Percentiles rank a stretch among this genome's conserved stretches.
Evolutionary conservation across 306 rosid species (phyloP).

Genomic region (Mimosa pudica): DNA sequence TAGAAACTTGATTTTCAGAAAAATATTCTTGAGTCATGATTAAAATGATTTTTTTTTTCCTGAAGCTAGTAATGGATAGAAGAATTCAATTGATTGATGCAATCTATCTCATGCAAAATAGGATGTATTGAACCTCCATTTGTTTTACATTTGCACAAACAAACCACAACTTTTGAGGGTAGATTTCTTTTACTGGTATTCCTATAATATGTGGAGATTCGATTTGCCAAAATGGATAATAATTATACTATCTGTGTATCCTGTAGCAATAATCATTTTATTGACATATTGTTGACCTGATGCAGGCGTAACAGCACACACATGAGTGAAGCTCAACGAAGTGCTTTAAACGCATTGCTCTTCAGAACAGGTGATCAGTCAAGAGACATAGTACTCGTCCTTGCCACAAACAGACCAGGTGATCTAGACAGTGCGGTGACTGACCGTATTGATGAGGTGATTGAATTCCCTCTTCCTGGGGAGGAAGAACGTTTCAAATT

Average conservation of each 20-base stretch:
- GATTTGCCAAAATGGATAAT: slow-evolving; percentile 18
- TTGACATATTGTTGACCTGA: slow-evolving; percentile 18
- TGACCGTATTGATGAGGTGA: slow-evolving; percentile 95
- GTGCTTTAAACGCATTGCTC: slow-evolving; percentile 96
- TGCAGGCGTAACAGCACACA: slow-evolving; percentile 94
- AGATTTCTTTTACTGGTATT: background rate
- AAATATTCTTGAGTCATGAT: background rate
- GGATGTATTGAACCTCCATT: slow-evolving; percentile 6
- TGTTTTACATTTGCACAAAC: slow-evolving; percentile 1
- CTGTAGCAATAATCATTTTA: slow-evolving; percentile 18
- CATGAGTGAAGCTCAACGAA: slow-evolving; percentile 98
- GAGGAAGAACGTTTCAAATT: slow-evolving; percentile 88
- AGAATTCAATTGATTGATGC: slow-evolving; percentile 9
- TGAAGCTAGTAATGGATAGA: background rate
- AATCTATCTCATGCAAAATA: slow-evolving; percentile 19
- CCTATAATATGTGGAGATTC: background rate
- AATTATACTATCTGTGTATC: background rate
- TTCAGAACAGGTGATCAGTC: slow-evolving; percentile 99
- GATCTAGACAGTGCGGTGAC: slow-evolving; percentile 93
- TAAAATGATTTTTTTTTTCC: slow-evolving; percentile 1
- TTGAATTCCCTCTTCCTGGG: slow-evolving; percentile 93
- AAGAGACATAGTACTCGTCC: slow-evolving; percentile 92
- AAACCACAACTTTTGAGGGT: background rate
- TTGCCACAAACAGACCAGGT: slow-evolving; percentile 97
- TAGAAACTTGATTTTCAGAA: slow-evolving; percentile 16